Conservation (phyloP, 2,329 filamentous ascomycete species). For the Cryphonectria nitschkei region DNA sequence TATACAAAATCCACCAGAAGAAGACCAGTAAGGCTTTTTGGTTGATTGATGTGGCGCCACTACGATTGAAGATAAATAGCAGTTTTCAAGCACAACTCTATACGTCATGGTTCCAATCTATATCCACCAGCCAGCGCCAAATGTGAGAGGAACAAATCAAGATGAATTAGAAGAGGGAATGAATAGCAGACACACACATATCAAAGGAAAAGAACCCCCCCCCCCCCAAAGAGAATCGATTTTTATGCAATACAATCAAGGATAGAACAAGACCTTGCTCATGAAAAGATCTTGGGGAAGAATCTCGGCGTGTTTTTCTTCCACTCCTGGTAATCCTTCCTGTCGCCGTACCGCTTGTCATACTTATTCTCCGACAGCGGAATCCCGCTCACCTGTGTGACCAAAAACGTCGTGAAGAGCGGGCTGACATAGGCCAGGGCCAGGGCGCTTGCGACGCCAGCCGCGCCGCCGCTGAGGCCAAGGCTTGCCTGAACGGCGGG, state of each 20-base stretch:
- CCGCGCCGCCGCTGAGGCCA: slow-evolving; percentile 52
- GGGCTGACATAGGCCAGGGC: slow-evolving; percentile 62
- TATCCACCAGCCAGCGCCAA: background rate
- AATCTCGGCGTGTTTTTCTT: slow-evolving; percentile 68
- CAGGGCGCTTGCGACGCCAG: slow-evolving; percentile 37
- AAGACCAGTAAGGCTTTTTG: slow-evolving; percentile 2
- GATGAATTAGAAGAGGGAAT: background rate
- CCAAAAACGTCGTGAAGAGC: slow-evolving; percentile 64
- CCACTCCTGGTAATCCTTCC: slow-evolving; percentile 70
- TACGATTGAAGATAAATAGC: slow-evolving; percentile 1
- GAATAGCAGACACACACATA: too few relatives aligned
- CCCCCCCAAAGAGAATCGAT: background rate
- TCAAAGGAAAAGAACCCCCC: too few relatives aligned
- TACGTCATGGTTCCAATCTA: slow-evolving; percentile 14
- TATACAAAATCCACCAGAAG: slow-evolving; percentile 12
- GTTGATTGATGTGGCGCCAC: background rate
- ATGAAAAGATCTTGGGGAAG: slow-evolving; percentile 59
- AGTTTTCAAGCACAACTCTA: slow-evolving; percentile 5
- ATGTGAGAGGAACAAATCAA: background rate
- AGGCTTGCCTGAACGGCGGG: slow-evolving; percentile 60
- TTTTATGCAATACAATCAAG: slow-evolving; percentile 1
- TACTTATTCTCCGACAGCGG: slow-evolving; percentile 72
- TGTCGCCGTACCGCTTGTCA: slow-evolving; percentile 64
- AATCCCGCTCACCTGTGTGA: slow-evolving; percentile 66
- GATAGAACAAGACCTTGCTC: background rate